Evolutionary conservation across 176 grass and related monocot genomes (phyloP), one percentile per base, ranked within the genome.

Genomic region (Tillandsia leiboldiana): DNA sequence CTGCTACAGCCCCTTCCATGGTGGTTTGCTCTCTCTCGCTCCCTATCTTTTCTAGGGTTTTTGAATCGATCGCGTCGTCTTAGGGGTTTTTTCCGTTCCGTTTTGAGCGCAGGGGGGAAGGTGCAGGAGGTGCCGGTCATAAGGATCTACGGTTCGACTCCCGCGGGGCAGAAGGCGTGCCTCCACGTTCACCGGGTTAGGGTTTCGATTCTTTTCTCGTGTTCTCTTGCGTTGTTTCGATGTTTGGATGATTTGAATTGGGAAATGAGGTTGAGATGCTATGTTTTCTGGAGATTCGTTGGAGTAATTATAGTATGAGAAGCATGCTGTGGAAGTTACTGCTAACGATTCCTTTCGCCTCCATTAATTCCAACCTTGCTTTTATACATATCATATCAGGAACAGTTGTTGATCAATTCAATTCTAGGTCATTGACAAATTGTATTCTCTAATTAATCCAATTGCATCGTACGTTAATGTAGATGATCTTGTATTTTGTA

Each of bases 141-240:
- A 67, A 85, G 92, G 86, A 96, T 96, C 70, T 96, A 87, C 50
- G 92, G 88, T 64, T 89, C 92, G 75, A 96, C 92, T 33, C 88
- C 83, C 3, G 92, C 88, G 47, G 88, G 88, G 7, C 86, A 96
- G 83, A 91, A 96, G 80, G 79, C 92, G 13, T 96, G 92, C 73
- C 86, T 96, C 69, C 92, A 96, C 70, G 49, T 96, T 64, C 92
- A 96, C 72, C 79, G 78, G 88, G 92, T 96, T 53, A 14, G 75
- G 53, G 23, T 76, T 73, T 67, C 77, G 66, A 9, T n/a, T 51
- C 17, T 6, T 69, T 66, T 66, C 26, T 12, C 22, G 33, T 12
- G n/a, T 56, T 70, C 13, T 51, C 8, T 48, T 5, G 33, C 42
- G 2, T 67, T 67, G 56, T 61, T 61, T 23, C 22, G 8, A 2